These are phyloP conservation scores for Scenedesmus sp. DNA, from an alignment of 163 green algal genomes.

Conservation along the genomic window DNA sequence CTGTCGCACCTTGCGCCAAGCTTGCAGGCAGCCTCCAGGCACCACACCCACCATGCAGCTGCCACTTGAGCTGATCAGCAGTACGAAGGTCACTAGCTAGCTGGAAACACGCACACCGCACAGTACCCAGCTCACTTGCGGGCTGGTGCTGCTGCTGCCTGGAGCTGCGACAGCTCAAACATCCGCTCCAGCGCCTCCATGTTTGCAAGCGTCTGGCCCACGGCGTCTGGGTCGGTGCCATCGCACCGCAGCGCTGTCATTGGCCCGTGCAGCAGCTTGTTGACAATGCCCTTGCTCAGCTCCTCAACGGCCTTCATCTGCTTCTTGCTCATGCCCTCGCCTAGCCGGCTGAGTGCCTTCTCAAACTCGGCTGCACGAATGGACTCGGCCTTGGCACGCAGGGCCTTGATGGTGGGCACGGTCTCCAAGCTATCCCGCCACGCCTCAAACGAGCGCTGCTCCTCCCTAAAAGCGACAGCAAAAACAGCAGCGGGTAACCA, in stretches of 20 bases:
- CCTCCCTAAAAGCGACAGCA: slow-evolving; percentile 71
- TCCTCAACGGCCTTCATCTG: slow-evolving; percentile 96
- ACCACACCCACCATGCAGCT: neutral
- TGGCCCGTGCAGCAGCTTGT: slow-evolving; percentile 99
- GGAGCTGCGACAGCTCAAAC: slow-evolving; percentile 90
- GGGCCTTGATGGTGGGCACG: slow-evolving; percentile 99
- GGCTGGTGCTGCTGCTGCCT: slow-evolving; percentile 31
- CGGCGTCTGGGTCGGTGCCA: slow-evolving; percentile 82
- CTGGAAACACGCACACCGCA: too few species aligned
- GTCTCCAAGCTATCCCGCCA: slow-evolving; percentile 99
- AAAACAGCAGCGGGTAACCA: neutral
- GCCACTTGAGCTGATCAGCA: neutral
- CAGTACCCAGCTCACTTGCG: slow-evolving; percentile 41
- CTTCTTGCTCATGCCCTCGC: slow-evolving; percentile 97
- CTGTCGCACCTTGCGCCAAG: neutral
- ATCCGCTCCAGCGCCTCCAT: slow-evolving; percentile 99
- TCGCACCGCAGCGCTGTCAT: slow-evolving; percentile 97
- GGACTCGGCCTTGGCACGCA: slow-evolving; percentile 94
- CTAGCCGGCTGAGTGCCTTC: slow-evolving; percentile 91
- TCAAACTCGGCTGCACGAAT: slow-evolving; percentile 95
- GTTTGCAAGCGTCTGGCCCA: slow-evolving; percentile 95
- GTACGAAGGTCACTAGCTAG: neutral
- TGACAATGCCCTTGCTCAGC: slow-evolving; percentile 96
- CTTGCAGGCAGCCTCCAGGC: neutral
- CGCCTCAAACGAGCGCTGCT: slow-evolving; percentile 96